Base-by-base conservation (phyloP, 768 basidiomycete genomes). In the Pulveroboletus frians region DNA sequence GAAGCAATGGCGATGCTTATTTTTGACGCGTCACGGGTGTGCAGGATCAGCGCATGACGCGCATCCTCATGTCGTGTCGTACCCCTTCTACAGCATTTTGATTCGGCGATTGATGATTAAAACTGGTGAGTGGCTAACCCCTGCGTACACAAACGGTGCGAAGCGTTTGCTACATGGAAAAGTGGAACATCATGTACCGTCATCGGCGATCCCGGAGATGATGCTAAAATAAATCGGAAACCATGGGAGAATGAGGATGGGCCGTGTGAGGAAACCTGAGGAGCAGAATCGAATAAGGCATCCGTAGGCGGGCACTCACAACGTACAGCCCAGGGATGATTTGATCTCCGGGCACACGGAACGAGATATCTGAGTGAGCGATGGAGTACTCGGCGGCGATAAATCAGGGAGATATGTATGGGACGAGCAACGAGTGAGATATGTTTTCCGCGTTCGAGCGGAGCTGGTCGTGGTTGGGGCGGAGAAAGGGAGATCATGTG, bases 381-480 rank as follows among this genome's bases (percentile, higher is more conserved):
- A 31, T 26, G n/a, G 13, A 20, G 21, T 13, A 14, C 5, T 4
- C n/a, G 29, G 18, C n/a, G 9, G 14, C 2, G 14, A 31, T n/a
- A 14, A 4, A 9, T 18, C 17, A 15, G 20, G 34, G 13, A 26
- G 32, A 14, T 26, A 9, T 10, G 9, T 20, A 49, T 21, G 34
- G 34, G 9, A 10, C 13, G 20, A 20, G 9, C 17, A 9, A 6
- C 15, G 3, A 32, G n/a, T 27, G 34, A 39, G 6, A 21, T 34
- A 13, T 5, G 30, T 50, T 37, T 18, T 27, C 15, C n/a, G 39
- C 42, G 65, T 69, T 69, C 48, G 67, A 69, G 66, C 66, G 66
- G 66, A 67, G 66, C 65, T 66, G 53, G 52, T 43, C 30, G 46
- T 57, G 61, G 63, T 67, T 67, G 59, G 59, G 66, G 56, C 66